Conservation (phyloP, 306 rosid species). For the Quercus mongolica region DNA sequence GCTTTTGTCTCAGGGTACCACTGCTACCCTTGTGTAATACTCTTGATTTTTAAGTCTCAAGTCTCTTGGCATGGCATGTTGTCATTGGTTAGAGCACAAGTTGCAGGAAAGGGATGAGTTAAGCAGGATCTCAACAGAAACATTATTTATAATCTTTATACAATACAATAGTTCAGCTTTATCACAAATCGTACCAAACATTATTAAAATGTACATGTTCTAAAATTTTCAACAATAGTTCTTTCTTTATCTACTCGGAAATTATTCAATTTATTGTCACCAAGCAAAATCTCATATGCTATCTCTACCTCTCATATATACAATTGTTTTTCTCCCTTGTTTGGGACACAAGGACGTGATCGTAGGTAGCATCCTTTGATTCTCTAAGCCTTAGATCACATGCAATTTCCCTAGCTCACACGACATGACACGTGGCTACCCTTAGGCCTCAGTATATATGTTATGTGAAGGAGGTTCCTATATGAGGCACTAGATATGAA, state of each 20-base stretch:
- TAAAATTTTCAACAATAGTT: not conserved
- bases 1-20: no score
- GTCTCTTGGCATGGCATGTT: conserved; percentile 28
- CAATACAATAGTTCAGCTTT: conserved; percentile 1
- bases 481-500: conserved; percentile 39
- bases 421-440: conserved; percentile 73
- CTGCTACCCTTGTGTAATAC: no score
- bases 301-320: not conserved
- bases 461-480: conserved; percentile 28
- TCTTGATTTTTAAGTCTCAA: not conserved
- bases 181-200: conserved; percentile 1
- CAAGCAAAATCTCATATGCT: conserved; percentile 12
- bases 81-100: conserved; percentile 17
- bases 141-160: not conserved
- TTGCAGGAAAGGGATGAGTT: not conserved
- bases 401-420: conserved; percentile 53
- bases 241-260: not conserved
- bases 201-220: conserved; percentile 19
- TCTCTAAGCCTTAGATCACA: conserved; percentile 55
- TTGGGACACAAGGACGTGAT: conserved; percentile 62
- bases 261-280: conserved; percentile 7
- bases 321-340: conserved; percentile 15
- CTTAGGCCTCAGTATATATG: conserved; percentile 18
- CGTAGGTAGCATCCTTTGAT: conserved; percentile 14
- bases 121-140: conserved; percentile 27